Evolutionary conservation across 495 filamentous ascomycete genomes (phyloP).

Genomic region (Friedmanniomyces endolithicus): DNA sequence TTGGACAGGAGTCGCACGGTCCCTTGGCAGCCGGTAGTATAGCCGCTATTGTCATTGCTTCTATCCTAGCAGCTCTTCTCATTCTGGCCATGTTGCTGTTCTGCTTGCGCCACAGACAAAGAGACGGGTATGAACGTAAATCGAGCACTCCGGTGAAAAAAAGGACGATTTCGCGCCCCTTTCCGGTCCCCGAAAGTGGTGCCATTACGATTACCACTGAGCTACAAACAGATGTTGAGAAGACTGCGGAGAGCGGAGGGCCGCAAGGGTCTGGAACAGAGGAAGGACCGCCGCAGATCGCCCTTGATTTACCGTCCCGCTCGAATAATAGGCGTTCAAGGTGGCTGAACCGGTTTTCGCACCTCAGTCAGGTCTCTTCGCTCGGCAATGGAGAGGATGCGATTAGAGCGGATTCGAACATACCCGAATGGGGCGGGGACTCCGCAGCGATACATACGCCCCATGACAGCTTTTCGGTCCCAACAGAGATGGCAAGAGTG

Average conservation of each 20-base stretch:
- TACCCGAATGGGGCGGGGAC: conserved; percentile 23
- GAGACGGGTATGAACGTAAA: conserved; percentile 10
- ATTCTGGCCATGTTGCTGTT: conserved; percentile 11
- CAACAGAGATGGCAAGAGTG: conserved; percentile 23
- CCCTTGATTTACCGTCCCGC: conserved; percentile 11
- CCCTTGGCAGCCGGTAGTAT: conserved; percentile 2
- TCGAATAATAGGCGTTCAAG: conserved; percentile 1
- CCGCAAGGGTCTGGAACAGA: conserved; percentile 7
- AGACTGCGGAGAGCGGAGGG: not conserved
- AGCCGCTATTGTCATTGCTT: conserved; percentile 7
- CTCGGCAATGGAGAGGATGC: conserved; percentile 23
- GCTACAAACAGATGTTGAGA: conserved; percentile 23
- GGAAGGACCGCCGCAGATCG: conserved; percentile 24
- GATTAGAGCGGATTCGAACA: conserved; percentile 21
- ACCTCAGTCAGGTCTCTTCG: conserved; percentile 18
- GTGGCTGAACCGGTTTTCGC: conserved; percentile 15
- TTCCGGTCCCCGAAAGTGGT: not conserved
- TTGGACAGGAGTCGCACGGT: not conserved
- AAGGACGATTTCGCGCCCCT: conserved; percentile 26
- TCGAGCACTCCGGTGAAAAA: conserved; percentile 14
- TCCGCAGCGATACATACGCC: conserved; percentile 21
- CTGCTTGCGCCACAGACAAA: conserved; percentile 15
- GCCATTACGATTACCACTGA: conserved; percentile 1
- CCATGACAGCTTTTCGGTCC: conserved; percentile 29
- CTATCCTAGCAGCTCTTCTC: conserved; percentile 1